phyloP scores from a whole-genome alignment of 768 basidiomycete genomes.

The Sutorius australiensis region DNA sequence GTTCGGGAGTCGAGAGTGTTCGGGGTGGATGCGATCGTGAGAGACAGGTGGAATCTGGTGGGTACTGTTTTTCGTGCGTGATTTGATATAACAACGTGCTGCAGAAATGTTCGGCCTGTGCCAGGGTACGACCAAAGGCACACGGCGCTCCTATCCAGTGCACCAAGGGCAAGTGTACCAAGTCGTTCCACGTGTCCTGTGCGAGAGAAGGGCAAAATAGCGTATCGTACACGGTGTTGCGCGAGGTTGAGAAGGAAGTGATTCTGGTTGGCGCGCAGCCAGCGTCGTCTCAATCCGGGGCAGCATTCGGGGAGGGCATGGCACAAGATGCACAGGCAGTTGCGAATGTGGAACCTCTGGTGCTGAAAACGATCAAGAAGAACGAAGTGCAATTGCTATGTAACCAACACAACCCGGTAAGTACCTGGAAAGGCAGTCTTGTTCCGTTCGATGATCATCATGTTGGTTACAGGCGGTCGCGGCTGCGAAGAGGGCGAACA shows the following conservation, averaged over 20 bases:
- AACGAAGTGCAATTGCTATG: conserved; percentile 74
- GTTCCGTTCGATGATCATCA: background rate
- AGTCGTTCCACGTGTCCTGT: conserved; percentile 92
- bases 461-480: conserved; percentile 53
- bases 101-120: conserved; percentile 91
- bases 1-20: conserved; percentile 57
- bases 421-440: conserved; percentile 27
- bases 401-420: conserved; percentile 85
- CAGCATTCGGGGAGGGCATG: background rate
- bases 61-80: conserved; percentile 23
- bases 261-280: conserved; percentile 49
- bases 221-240: conserved; percentile 57
- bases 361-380: conserved; percentile 72
- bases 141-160: conserved; percentile 90
- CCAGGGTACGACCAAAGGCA: conserved; percentile 57
- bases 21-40: conserved; percentile 85
- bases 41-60: conserved; percentile 91
- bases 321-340: conserved; percentile 1
- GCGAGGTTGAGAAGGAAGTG: conserved; percentile 79
- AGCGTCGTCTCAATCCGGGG: background rate
- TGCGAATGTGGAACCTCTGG: conserved; percentile 17
- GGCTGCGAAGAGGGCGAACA: conserved; percentile 69
- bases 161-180: conserved; percentile 89
- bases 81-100: background rate
- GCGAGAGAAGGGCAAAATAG: conserved; percentile 54